Evolutionary conservation across 257 asterid species (phyloP), one percentile per base, ranked within the genome.

Genomic region (Echites panduratus): DNA sequence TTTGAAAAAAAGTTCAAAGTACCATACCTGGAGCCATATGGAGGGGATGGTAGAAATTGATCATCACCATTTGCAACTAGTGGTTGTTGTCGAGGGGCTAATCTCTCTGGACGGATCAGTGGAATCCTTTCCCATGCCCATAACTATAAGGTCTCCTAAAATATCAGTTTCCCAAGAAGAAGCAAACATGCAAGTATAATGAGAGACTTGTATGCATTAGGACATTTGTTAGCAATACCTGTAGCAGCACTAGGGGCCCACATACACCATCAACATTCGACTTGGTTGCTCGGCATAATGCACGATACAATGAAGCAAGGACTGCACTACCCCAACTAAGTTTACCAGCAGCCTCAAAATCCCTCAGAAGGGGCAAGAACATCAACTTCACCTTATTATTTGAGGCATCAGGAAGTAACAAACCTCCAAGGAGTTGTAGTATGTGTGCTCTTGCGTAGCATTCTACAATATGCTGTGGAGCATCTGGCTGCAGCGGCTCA

Each of bases 61-160:
- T 84, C 89, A 70, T 82, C 89, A 74, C 73, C 66, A 76, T 71
- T 72, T 53, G 77, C 64, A 82, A 82, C 87, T 57, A 85, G 76
- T 71, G 87, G 85, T 77, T 85, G 88, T 77, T 75, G 85, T 66
- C 85, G 87, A 19, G 96, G 96, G 72, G 85, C 80, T 73, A 90
- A 79, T 81, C 91, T 86, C 78, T 92, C 96, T 5, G 96, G 95
- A 57, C 96, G 95, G 68, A 88, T 73, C 71, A 88, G 86, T 43
- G 95, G 91, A 64, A 90, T 76, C 76, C 96, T 86, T 87, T 90
- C 96, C 96, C 96, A 88, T 8, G 95, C 92, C 96, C 96, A 90
- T 64, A 90, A 82, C 95, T 90, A 80, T 10, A 62, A 47, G 29
- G 54, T 70, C 63, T 65, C 44, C 74, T 4, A 53, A 43, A 17